Percentiles rank a stretch among this genome's conserved stretches.
Conservation (phyloP, 306 rosid species). For the Acacia melanoxylon region DNA sequence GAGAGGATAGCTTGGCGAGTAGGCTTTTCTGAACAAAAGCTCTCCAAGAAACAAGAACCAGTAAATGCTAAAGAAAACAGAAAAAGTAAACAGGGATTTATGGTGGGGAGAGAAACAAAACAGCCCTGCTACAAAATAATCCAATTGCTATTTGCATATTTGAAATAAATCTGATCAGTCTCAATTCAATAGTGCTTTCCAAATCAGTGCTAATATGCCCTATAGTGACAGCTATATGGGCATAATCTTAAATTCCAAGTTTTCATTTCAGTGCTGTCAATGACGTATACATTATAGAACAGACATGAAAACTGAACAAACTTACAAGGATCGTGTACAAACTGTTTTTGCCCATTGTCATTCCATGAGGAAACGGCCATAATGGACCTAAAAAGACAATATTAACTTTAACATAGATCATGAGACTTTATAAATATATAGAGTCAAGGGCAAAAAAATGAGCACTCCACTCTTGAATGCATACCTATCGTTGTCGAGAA, state of each 20-base stretch:
- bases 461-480: slow-evolving; percentile 32
- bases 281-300: slow-evolving; percentile 8
- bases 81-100: not conserved
- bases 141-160: slow-evolving; percentile 5
- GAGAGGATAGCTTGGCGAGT: not conserved
- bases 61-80: not conserved
- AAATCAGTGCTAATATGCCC: not conserved
- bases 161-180: not conserved
- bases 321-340: slow-evolving; percentile 92
- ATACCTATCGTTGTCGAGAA: slow-evolving; percentile 94
- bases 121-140: not conserved
- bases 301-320: slow-evolving; percentile 23
- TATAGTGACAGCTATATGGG: slow-evolving; percentile 14
- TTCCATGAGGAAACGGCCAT: slow-evolving; percentile 99
- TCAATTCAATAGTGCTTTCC: slow-evolving; percentile 6
- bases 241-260: slow-evolving; percentile 1
- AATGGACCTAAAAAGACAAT: slow-evolving; percentile 60
- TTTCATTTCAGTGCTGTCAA: not conserved
- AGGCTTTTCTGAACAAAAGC: not conserved
- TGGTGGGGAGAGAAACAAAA: not conserved
- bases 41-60: not conserved
- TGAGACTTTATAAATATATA: not conserved
- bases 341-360: slow-evolving; percentile 98
- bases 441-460: not conserved
- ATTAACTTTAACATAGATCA: slow-evolving; percentile 24